These are phyloP conservation scores for Galium porrigens DNA, from an alignment of 305 asterid species.

Conservation along the genomic window DNA sequence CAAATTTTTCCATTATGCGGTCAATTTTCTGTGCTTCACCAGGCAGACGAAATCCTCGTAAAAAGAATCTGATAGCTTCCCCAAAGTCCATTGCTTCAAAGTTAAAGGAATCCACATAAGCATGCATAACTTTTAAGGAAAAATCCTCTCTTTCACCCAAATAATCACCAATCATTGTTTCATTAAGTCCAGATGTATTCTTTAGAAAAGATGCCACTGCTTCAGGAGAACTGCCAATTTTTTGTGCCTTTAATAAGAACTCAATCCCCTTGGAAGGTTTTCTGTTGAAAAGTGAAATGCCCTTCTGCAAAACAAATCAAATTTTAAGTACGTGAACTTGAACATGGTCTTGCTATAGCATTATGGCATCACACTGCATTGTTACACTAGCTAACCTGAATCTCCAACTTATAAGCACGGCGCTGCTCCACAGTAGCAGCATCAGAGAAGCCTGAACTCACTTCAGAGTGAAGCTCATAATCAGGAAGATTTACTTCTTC, in stretches of 20 bases:
- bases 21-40: slow-evolving; percentile 99
- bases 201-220: slow-evolving; percentile 80
- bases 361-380: not conserved
- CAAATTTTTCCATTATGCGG: slow-evolving; percentile 97
- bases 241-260: slow-evolving; percentile 60
- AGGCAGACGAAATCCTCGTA: slow-evolving; percentile 88
- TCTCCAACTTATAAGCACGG: slow-evolving; percentile 78
- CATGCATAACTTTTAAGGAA: slow-evolving; percentile 90
- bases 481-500: slow-evolving; percentile 63
- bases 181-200: slow-evolving; percentile 74
- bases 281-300: slow-evolving; percentile 76
- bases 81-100: slow-evolving; percentile 85
- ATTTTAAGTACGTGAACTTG: slow-evolving; percentile 17
- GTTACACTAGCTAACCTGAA: slow-evolving; percentile 55
- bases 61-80: slow-evolving; percentile 83
- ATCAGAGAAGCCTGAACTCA: slow-evolving; percentile 48
- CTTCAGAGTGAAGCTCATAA: slow-evolving; percentile 55
- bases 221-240: slow-evolving; percentile 73
- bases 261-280: slow-evolving; percentile 95
- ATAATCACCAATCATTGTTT: slow-evolving; percentile 85
- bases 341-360: slow-evolving; percentile 6
- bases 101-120: slow-evolving; percentile 94
- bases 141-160: slow-evolving; percentile 96
- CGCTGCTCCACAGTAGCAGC: slow-evolving; percentile 92
- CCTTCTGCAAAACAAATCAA: slow-evolving; percentile 62